A percentile compares a stretch with the other conserved stretches of the same genome.
Evolutionary conservation across 2,329 filamentous ascomycete species (phyloP).

Genomic region (Fusarium goolgardi): DNA sequence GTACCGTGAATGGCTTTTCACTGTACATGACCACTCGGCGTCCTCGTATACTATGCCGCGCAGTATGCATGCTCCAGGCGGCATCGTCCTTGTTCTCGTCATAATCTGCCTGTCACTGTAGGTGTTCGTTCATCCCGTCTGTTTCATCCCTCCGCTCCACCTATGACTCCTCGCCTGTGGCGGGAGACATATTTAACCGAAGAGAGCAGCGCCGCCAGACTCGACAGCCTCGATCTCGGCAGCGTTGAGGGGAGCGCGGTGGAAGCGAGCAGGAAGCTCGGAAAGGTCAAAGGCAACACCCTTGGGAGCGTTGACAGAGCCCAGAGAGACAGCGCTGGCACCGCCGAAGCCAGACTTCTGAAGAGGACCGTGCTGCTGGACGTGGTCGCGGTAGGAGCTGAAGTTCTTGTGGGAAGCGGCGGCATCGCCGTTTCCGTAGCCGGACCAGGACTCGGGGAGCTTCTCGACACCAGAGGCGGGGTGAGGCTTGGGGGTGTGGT

Average conservation of each 20-base stretch:
- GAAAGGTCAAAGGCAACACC: slow-evolving; percentile 90
- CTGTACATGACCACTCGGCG: slow-evolving; percentile 30
- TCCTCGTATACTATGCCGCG: slow-evolving; percentile 37
- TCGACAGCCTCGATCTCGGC: slow-evolving; percentile 96
- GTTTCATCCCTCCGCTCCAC: slow-evolving; percentile 38
- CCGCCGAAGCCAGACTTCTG: slow-evolving; percentile 71
- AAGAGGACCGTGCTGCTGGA: slow-evolving; percentile 81
- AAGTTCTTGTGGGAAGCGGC: slow-evolving; percentile 69
- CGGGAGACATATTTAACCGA: slow-evolving; percentile 54
- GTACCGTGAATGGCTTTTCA: slow-evolving; percentile 23
- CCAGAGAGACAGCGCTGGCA: slow-evolving; percentile 75
- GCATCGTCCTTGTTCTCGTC: slow-evolving; percentile 26
- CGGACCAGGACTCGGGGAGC: slow-evolving; percentile 67
- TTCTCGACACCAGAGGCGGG: slow-evolving; percentile 74
- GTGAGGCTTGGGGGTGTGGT: slow-evolving; percentile 79
- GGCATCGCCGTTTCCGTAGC: slow-evolving; percentile 48
- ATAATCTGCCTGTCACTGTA: slow-evolving; percentile 32
- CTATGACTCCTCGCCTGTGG: slow-evolving; percentile 34
- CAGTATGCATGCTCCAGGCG: slow-evolving; percentile 37
- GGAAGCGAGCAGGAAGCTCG: slow-evolving; percentile 88
- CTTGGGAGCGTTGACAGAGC: slow-evolving; percentile 74
- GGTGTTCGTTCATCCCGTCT: slow-evolving; percentile 39
- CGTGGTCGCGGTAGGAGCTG: slow-evolving; percentile 80
- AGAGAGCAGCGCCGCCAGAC: slow-evolving; percentile 81
- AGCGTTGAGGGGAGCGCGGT: slow-evolving; percentile 75